Percentiles rank a stretch among this genome's conserved stretches.
Evolutionary conservation across 345 rosid species (phyloP).

Genomic region (Punica granatum): DNA sequence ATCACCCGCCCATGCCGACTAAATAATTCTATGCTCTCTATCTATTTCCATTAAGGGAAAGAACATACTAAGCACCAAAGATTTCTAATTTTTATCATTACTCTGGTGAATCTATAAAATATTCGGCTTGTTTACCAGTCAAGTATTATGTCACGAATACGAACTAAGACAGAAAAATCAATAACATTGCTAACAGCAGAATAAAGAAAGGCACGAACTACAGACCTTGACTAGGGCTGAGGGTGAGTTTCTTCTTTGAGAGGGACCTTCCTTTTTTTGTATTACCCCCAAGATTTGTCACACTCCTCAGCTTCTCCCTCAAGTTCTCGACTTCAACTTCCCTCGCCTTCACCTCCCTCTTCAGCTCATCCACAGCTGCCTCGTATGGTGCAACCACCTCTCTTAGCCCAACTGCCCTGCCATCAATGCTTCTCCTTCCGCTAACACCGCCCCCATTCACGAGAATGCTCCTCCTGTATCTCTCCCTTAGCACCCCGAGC

Average conservation of each 20-base stretch:
- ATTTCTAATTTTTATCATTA: not conserved
- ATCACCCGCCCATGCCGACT: not conserved
- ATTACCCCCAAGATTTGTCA: constrained; percentile 17
- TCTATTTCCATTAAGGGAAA: not conserved
- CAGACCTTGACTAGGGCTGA: not conserved
- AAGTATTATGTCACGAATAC: not conserved
- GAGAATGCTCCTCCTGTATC: constrained; percentile 51
- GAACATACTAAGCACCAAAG: not conserved
- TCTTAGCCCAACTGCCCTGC: constrained; percentile 36
- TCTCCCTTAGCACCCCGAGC: constrained; percentile 65
- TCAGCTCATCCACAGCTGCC: constrained; percentile 77
- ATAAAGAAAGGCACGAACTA: not conserved
- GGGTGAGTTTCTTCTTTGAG: constrained; percentile 54
- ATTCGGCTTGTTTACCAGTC: not conserved
- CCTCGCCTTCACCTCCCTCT: constrained; percentile 69
- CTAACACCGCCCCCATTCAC: constrained; percentile 27
- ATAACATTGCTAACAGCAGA: not conserved
- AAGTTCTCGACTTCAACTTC: constrained; percentile 67
- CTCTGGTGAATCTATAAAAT: not conserved
- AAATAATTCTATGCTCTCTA: not conserved
- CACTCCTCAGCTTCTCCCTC: constrained; percentile 57
- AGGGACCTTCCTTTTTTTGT: constrained; percentile 55
- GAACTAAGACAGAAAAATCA: not conserved
- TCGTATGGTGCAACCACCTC: constrained; percentile 93
- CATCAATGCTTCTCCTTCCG: constrained; percentile 15